Evolutionary conservation across 371 early-diverging fungal species (phyloP), one percentile per base, ranked within the genome.

Genomic region (Entomophthora muscae): DNA sequence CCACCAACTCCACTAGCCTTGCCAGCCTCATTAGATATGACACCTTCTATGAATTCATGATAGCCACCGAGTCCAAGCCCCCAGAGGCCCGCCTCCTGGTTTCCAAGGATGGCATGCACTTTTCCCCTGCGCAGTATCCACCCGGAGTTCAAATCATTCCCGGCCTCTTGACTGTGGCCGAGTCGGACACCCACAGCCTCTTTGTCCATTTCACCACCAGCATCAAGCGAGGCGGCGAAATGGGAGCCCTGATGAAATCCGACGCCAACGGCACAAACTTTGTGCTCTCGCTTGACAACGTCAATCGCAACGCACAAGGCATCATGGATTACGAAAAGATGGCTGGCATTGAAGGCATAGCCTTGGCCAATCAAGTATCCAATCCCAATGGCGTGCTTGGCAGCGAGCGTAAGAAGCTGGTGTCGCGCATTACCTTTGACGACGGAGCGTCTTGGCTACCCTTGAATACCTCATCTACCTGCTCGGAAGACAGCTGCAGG

Each of bases 251-350:
- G 22, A 84, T 92, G 66, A 83, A 82, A 17, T 90, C 91, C 67
- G 87, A 90, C 71, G 83, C 86, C 7, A 88, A 90, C 60, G 95
- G 95, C 52, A 88, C 88, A 1, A 83, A 81, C 61, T 94, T 79
- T 72, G 79, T 80, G 27, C 66, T 77, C 31, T 78, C 89, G 0
- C 72, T 86, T 42, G 78, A 79, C 42, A 70, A 83, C 27, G 85
- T 89, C 28, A 94, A 95, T 69, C 85, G 89, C 33, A 85, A 90
- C 53, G 78, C 77, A 12, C 63, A 67, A 29, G 94, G 95, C 26
- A 78, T 86, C 63, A 95, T 95, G 2, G 98, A 98, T 67, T 92
- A 90, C 74, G 95, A 95, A 70, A 88, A 88, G 66, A 84, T 95
- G 80, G 84, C 86, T 59, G 95, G 91, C 12, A 80, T 98, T 27